Percentiles rank a stretch among this genome's conserved stretches.
phyloP scores from a whole-genome alignment of 257 asterid genomes.

The Salvia hispanica region DNA sequence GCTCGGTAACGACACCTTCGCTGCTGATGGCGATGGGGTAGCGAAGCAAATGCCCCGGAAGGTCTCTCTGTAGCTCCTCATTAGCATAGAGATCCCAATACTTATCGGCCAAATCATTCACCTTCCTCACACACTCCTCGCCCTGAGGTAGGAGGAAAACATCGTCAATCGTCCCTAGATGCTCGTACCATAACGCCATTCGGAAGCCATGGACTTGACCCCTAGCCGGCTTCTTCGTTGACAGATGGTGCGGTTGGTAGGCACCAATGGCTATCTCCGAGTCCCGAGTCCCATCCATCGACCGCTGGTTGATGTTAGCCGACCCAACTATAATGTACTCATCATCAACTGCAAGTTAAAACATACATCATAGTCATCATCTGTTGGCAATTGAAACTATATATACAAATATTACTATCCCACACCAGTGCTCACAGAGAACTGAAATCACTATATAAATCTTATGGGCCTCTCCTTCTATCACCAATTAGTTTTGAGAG shows the following conservation, averaged over 20 bases:
- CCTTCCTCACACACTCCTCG: constrained; percentile 53
- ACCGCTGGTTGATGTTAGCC: constrained; percentile 91
- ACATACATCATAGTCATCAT: too few species aligned
- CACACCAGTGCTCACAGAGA: too few species aligned
- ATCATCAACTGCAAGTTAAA: constrained; percentile 66
- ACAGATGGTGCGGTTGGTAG: constrained; percentile 72
- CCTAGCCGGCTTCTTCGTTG: constrained; percentile 59
- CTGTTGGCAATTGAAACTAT: too few species aligned
- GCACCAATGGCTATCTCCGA: constrained; percentile 91
- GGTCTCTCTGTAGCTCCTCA: constrained; percentile 52
- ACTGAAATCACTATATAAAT: too few species aligned
- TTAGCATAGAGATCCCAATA: constrained; percentile 70
- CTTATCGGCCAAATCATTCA: constrained; percentile 59
- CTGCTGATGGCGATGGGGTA: constrained; percentile 62
- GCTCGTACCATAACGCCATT: constrained; percentile 91
- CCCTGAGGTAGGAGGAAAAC: constrained; percentile 59
- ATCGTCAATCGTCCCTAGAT: constrained; percentile 83
- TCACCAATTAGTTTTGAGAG: too few species aligned
- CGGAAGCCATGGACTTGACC: constrained; percentile 89
- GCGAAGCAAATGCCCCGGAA: constrained; percentile 75
- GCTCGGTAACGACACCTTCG: constrained; percentile 57
- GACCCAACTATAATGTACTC: constrained; percentile 89
- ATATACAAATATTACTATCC: too few species aligned
- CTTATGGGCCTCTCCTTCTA: too few species aligned
- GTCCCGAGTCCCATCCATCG: constrained; percentile 92